These are phyloP conservation scores for Hypocreales sp. DNA, from an alignment of 2,329 filamentous ascomycete species.

Conservation along the genomic window DNA sequence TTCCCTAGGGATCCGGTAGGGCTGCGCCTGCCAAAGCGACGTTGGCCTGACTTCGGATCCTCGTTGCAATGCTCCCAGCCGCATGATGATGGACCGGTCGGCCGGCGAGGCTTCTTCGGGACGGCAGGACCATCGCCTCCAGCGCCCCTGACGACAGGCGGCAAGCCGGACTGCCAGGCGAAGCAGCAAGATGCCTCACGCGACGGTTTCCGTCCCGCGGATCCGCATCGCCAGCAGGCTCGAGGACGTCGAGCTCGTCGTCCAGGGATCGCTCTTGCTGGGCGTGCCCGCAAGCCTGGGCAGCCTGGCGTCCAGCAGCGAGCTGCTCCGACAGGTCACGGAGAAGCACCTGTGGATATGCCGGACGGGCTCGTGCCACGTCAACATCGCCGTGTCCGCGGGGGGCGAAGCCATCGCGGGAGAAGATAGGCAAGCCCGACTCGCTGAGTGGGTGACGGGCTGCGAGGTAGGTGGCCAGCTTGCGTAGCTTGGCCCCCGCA, in stretches of 20 bases:
- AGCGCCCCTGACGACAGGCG: no score
- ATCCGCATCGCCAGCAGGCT: constrained; percentile 8
- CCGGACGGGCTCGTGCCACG: constrained; percentile 12
- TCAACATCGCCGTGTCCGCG: constrained; percentile 12
- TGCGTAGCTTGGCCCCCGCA: no score
- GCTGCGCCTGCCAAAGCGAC: no score
- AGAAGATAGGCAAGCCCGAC: constrained; percentile 1
- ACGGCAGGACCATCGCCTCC: no score
- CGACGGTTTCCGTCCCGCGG: constrained; percentile 10
- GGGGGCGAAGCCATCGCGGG: constrained; percentile 7
- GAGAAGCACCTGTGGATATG: constrained; percentile 16
- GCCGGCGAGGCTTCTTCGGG: no score
- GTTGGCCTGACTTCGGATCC: no score
- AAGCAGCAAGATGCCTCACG: constrained; percentile 4
- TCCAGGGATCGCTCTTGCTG: constrained; percentile 12
- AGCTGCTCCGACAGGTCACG: constrained; percentile 9
- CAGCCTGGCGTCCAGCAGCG: constrained; percentile 5
- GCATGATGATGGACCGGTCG: no score
- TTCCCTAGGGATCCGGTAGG: no score
- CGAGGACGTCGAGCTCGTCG: constrained; percentile 9
- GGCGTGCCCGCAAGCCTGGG: constrained; percentile 7
- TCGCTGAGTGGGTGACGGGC: constrained; percentile 8
- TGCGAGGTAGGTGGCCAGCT: constrained; percentile 17
- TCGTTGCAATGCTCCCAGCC: no score
- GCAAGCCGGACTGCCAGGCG: no score